A percentile compares a stretch with the other conserved stretches of the same genome.
Conservation (phyloP, 352 stramenopile genomes). For the Globisporangium acanthophoron region DNA sequence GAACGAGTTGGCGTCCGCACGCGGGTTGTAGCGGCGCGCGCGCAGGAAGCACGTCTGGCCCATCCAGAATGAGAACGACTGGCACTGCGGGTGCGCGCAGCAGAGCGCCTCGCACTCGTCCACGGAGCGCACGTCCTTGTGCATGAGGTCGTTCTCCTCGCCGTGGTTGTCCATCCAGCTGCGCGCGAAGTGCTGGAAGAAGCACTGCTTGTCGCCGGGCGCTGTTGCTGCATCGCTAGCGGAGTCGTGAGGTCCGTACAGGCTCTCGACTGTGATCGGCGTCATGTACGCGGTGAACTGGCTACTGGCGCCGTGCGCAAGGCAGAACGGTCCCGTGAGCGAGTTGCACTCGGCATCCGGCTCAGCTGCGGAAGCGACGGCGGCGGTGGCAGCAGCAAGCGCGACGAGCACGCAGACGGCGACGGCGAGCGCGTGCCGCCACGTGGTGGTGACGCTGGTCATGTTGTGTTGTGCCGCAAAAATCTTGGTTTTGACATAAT, state of each 20-base stretch:
- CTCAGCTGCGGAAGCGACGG: neutral
- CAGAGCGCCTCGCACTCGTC: constrained; percentile 66
- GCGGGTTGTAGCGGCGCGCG: constrained; percentile 28
- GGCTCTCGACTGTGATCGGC: constrained; percentile 30
- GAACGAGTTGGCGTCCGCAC: constrained; percentile 49
- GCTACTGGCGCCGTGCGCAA: constrained; percentile 23
- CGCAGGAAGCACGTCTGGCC: constrained; percentile 67
- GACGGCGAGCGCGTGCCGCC: neutral
- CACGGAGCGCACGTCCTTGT: constrained; percentile 37
- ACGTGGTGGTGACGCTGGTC: neutral
- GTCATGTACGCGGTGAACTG: constrained; percentile 57
- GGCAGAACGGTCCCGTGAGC: constrained; percentile 60
- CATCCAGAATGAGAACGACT: constrained; percentile 71
- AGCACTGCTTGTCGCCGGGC: constrained; percentile 35
- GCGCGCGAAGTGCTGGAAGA: constrained; percentile 56
- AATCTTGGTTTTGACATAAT: too few species aligned
- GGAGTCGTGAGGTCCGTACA: constrained; percentile 2
- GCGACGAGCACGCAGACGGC: neutral
- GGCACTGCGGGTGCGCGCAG: constrained; percentile 49
- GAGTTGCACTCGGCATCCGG: constrained; percentile 39
- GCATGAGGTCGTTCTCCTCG: constrained; percentile 59
- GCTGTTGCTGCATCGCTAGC: neutral
- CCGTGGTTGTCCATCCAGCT: constrained; percentile 71
- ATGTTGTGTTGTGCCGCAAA: neutral
- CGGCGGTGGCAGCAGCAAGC: neutral